phyloP scores from a whole-genome alignment of 192 early-diverging fungal genomes.

The Gonapodya prolifera region DNA sequence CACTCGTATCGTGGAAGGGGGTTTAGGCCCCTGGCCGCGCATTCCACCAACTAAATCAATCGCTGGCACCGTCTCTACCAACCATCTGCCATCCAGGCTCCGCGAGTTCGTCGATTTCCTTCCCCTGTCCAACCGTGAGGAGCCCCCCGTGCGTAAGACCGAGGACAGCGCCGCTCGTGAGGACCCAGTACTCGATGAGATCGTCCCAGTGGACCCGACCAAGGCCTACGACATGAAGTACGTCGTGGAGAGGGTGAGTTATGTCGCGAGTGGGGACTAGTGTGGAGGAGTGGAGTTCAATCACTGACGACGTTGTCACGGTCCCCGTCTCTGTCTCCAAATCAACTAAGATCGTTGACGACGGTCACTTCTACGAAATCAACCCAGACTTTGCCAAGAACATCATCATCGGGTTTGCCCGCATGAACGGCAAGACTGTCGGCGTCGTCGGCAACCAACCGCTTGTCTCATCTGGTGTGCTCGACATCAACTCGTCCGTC shows the following conservation, averaged over 20 bases:
- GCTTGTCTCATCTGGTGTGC: constrained; percentile 82
- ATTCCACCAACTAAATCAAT: no score
- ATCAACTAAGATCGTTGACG: constrained; percentile 55
- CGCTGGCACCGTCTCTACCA: no score
- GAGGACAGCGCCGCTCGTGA: constrained; percentile 47
- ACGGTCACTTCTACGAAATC: constrained; percentile 80
- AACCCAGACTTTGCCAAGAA: constrained; percentile 84
- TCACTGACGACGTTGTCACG: no score
- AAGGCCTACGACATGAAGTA: constrained; percentile 92
- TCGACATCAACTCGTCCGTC: constrained; percentile 89
- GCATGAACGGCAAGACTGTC: constrained; percentile 73
- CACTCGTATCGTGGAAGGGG: not conserved
- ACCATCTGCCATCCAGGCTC: constrained; percentile 17
- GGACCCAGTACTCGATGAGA: constrained; percentile 67
- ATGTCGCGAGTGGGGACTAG: not conserved
- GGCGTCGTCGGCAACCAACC: constrained; percentile 92
- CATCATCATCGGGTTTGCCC: constrained; percentile 80
- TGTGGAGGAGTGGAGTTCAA: no score
- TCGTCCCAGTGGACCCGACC: constrained; percentile 81
- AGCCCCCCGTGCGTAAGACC: constrained; percentile 45
- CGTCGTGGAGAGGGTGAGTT: constrained; percentile 56
- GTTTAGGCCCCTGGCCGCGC: not conserved
- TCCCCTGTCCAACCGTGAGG: constrained; percentile 69
- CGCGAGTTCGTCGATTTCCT: constrained; percentile 81
- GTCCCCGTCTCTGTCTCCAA: no score